Conservation (phyloP, 2,329 filamentous ascomycete species). For the Aspergillus sp. region DNA sequence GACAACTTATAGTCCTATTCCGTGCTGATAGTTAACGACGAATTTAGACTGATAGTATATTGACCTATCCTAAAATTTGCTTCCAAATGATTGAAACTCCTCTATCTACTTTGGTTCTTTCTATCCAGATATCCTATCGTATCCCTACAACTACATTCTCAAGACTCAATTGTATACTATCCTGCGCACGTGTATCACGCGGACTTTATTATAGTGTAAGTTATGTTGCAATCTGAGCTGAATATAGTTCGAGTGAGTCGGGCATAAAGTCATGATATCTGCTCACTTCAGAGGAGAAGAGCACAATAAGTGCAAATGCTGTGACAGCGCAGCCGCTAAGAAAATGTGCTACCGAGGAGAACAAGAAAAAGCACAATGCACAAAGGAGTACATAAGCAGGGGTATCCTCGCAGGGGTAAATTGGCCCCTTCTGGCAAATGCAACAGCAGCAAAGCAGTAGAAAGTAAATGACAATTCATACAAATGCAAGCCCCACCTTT, state of each 20-base stretch:
- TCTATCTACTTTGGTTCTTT: too few relatives aligned
- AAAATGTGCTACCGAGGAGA: not conserved
- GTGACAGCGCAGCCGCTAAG: not conserved
- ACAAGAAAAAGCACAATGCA: not conserved
- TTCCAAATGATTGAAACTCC: too few relatives aligned
- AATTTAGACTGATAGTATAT: too few relatives aligned
- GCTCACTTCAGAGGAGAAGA: not conserved
- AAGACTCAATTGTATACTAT: not conserved
- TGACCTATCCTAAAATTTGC: too few relatives aligned
- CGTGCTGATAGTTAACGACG: too few relatives aligned
- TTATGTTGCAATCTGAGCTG: not conserved
- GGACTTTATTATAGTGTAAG: not conserved
- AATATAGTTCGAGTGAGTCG: not conserved
- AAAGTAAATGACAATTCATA: slow-evolving; percentile 2
- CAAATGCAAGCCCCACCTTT: not conserved
- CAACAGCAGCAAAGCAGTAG: not conserved
- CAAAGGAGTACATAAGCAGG: slow-evolving; percentile 1
- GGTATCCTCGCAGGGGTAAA: slow-evolving; percentile 9
- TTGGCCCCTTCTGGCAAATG: slow-evolving; percentile 3
- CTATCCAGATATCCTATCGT: not conserved
- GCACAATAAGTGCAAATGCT: not conserved
- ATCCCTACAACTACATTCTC: not conserved
- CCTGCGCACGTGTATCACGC: not conserved
- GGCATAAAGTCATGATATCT: not conserved
- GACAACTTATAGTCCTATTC: too few relatives aligned